Evolutionary conservation across 805 yeast genomes (phyloP).

Genomic region (Ogataea angusta): DNA sequence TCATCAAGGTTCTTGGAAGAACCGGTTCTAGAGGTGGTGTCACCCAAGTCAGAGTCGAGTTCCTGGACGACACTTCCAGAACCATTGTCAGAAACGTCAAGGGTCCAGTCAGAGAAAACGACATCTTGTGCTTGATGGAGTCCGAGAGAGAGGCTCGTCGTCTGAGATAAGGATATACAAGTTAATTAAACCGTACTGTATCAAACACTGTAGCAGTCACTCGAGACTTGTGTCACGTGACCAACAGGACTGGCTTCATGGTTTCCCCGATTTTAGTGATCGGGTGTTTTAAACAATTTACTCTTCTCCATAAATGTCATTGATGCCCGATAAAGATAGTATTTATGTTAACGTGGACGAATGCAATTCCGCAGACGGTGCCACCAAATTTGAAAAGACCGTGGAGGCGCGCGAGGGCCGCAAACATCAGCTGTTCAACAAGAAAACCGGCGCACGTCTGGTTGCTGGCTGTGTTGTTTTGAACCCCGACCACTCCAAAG

Average conservation of each 20-base stretch:
- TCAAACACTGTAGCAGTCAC: conserved; percentile 10
- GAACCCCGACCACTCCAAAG: conserved; percentile 51
- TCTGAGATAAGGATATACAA: conserved; percentile 57
- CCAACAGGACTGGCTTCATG: not conserved
- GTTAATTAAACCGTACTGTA: conserved; percentile 9
- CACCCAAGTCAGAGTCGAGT: conserved; percentile 97
- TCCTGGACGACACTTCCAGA: conserved; percentile 92
- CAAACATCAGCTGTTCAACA: conserved; percentile 55
- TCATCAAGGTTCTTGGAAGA: conserved; percentile 98
- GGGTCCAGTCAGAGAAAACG: conserved; percentile 97
- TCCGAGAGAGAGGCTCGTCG: conserved; percentile 99
- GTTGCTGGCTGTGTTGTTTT: conserved; percentile 92
- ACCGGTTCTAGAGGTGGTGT: conserved; percentile 99
- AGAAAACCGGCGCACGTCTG: conserved; percentile 68
- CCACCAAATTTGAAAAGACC: conserved; percentile 28
- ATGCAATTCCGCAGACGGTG: conserved; percentile 14
- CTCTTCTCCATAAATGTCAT: not conserved
- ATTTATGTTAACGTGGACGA: conserved; percentile 15
- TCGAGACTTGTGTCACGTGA: conserved; percentile 10
- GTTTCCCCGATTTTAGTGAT: no score
- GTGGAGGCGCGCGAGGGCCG: conserved; percentile 52
- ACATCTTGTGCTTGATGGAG: conserved; percentile 98
- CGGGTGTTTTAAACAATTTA: not conserved
- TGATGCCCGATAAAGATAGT: conserved; percentile 14
- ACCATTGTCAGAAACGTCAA: conserved; percentile 96